Evolutionary conservation across 2,329 filamentous ascomycete genomes (phyloP).

Genomic region (Chaetomiaceae sp.): DNA sequence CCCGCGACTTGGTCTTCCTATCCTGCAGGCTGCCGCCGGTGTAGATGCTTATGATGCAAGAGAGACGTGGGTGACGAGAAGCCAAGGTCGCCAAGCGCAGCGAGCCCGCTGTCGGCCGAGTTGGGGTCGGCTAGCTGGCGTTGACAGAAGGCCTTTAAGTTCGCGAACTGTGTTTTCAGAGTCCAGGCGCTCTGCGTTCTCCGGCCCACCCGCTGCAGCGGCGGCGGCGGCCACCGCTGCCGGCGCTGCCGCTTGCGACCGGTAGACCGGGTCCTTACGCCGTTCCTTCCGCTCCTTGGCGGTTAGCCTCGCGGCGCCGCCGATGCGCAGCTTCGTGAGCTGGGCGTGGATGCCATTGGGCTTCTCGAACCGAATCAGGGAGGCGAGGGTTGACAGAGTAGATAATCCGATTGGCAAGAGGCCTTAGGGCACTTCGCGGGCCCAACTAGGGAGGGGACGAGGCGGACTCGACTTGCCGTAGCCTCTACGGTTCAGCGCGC

Average conservation of each 20-base stretch:
- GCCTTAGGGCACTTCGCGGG: not conserved
- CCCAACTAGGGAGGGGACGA: conserved; percentile 1
- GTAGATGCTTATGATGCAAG: conserved; percentile 88
- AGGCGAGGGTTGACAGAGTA: no score
- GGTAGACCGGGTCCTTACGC: conserved; percentile 38
- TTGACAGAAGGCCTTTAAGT: conserved; percentile 75
- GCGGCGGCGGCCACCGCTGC: not conserved
- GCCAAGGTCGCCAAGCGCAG: conserved; percentile 45
- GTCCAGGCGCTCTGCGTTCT: conserved; percentile 40
- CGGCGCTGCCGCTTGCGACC: conserved; percentile 16
- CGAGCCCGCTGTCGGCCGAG: conserved; percentile 43
- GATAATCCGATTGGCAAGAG: no score
- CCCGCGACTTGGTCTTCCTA: conserved; percentile 61
- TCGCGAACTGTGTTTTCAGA: conserved; percentile 66
- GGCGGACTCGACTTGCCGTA: conserved; percentile 1
- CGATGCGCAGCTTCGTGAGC: conserved; percentile 63
- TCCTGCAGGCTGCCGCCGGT: conserved; percentile 56
- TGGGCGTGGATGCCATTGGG: conserved; percentile 81
- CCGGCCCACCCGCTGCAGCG: no score
- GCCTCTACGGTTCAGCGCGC: not conserved
- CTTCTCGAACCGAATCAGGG: conserved; percentile 83
- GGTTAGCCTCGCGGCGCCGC: conserved; percentile 46
- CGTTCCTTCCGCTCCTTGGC: conserved; percentile 46
- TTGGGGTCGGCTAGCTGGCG: conserved; percentile 63
- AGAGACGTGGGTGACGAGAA: conserved; percentile 74